These are phyloP conservation scores for Diaporthe destruens DNA, from an alignment of 2,329 filamentous ascomycete species.

Conservation along the genomic window DNA sequence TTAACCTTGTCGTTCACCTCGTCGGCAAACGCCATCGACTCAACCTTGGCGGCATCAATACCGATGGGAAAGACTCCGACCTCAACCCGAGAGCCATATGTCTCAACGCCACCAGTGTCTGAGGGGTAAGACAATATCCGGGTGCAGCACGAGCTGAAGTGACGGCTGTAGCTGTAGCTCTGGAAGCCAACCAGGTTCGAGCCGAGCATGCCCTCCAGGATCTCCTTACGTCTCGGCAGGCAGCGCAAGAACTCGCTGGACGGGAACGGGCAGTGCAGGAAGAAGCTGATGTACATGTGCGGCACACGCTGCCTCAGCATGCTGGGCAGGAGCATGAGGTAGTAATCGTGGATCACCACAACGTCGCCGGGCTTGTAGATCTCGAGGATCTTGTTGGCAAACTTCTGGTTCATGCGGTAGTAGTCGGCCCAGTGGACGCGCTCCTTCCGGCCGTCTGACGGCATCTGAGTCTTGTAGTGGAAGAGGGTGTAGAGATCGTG, in stretches of 20 bases:
- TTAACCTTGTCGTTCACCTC: constrained; percentile 78
- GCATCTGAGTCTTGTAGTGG: constrained; percentile 96
- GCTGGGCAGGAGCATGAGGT: constrained; percentile 89
- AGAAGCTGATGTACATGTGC: constrained; percentile 95
- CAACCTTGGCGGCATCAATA: constrained; percentile 87
- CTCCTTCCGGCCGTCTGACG: constrained; percentile 85
- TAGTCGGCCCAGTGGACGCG: constrained; percentile 92
- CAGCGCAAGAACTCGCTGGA: constrained; percentile 96
- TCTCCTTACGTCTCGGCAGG: constrained; percentile 87
- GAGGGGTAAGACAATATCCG: constrained; percentile 92
- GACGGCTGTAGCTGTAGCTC: constrained; percentile 92
- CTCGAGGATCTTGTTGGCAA: constrained; percentile 89
- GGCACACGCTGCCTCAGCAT: constrained; percentile 88
- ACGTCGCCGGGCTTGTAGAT: constrained; percentile 94
- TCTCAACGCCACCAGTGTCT: constrained; percentile 85
- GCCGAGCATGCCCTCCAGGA: constrained; percentile 89
- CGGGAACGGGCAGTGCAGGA: constrained; percentile 92
- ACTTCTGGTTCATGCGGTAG: constrained; percentile 91
- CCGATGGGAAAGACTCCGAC: constrained; percentile 96
- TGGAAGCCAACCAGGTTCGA: constrained; percentile 96
- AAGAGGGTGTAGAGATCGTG: constrained; percentile 92
- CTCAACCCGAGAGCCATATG: constrained; percentile 88
- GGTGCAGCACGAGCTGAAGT: constrained; percentile 95
- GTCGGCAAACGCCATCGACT: constrained; percentile 79
- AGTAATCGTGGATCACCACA: constrained; percentile 93